Base-by-base conservation (phyloP, 2,329 filamentous ascomycete species). In the Camillea tinctor region DNA sequence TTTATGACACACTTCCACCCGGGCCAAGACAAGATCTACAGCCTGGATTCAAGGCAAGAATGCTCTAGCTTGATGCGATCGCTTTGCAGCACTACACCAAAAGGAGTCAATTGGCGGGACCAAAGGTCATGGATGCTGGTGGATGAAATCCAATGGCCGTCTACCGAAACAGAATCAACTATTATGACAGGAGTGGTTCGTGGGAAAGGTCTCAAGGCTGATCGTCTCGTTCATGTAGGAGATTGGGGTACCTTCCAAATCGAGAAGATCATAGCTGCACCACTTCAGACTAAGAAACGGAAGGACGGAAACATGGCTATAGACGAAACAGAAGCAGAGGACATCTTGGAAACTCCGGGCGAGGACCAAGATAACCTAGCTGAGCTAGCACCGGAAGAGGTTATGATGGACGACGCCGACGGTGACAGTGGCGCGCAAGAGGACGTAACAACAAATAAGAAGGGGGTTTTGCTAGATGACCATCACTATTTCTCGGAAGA, bases 401-500 rank as follows among this genome's bases (percentile, higher is more conserved):
- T 88, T 2, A 80, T 86, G 60, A 95, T 97, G 92, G 75, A 73
- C 26, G 74, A 81, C 21, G 76, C 71, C 8, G 77, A 73, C 13
- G 70, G 78, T 3, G 78, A 72, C 13, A 75, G 81, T 73, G 71
- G 78, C 78, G 59, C 81, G 68, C 73, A 80, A 62, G 66, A 80
- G 3, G 78, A 81, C 21, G 75, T 75, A 54, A 72, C 75, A 3
- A 78, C 80, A 1, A 80, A 83, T 50, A 88, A 88, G 72, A 96
- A 94, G 77, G 95, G 94, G 65, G 95, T 99, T 1, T 79, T 99
- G 49, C 82, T 99, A 9, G 95, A 99, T 67, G 94, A 98, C 66
- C 94, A 99, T 74, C 94, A 98, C 73, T 99, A 99, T 75, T 99
- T 98, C 72, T 93, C 93, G 0, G 94, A 98, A 50, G 92, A 95